phyloP scores from a whole-genome alignment of 176 grass and related monocot species.

The Pharus latifolius region DNA sequence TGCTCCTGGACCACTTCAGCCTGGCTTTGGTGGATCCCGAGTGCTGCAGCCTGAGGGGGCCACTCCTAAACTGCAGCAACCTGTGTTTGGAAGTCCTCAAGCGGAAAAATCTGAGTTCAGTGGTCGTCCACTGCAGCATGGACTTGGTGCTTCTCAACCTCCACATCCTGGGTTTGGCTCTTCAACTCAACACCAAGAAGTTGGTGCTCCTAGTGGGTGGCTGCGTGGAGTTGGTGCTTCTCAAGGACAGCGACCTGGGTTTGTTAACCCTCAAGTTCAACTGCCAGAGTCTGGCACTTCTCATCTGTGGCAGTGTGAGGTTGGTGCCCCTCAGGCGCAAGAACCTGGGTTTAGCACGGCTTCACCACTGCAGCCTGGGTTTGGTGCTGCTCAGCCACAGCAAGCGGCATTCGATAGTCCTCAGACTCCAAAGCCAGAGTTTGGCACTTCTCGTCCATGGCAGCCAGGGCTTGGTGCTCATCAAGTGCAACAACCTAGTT shows the following conservation, averaged over 20 bases:
- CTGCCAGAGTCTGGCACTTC: background rate
- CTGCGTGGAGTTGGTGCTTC: background rate
- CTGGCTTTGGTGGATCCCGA: background rate
- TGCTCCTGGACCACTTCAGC: background rate
- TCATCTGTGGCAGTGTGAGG: background rate
- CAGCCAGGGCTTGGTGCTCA: too few species aligned
- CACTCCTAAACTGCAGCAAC: background rate
- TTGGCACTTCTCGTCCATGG: too few species aligned
- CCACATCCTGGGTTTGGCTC: background rate
- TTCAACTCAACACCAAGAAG: background rate
- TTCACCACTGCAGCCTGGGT: too few species aligned
- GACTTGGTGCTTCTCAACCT: too few species aligned
- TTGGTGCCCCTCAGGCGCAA: too few species aligned
- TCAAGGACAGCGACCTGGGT: background rate
- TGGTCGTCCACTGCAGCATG: background rate
- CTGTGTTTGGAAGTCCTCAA: background rate
- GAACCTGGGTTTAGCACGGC: too few species aligned
- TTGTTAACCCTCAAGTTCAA: background rate
- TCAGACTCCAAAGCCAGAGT: too few species aligned
- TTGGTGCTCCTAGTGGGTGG: too few species aligned
- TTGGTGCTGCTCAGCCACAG: too few species aligned
- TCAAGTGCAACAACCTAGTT: too few species aligned
- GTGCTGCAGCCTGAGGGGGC: background rate
- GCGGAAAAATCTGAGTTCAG: background rate
- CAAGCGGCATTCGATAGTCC: too few species aligned